Percentiles rank a stretch among this genome's conserved stretches.
Conservation (phyloP, 1,284 basidiomycete species). For the Apiotrichum gamsii region DNA sequence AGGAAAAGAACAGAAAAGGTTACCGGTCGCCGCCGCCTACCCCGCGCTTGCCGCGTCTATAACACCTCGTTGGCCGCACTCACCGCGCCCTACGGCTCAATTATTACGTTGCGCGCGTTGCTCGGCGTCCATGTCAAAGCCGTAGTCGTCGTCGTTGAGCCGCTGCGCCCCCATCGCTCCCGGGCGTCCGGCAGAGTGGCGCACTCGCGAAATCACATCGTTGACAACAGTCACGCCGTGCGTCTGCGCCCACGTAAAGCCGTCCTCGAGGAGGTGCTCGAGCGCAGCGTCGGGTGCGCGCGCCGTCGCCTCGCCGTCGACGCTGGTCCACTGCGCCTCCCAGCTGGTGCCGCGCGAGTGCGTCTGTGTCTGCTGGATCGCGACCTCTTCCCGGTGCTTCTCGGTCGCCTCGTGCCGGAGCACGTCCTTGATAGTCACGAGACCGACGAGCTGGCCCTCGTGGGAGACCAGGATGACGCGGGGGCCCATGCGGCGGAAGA, state of each 20-base stretch:
- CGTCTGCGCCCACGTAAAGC: conserved; percentile 15
- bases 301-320: background rate
- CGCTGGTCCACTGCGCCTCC: conserved; percentile 5
- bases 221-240: conserved; percentile 14
- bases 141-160: background rate
- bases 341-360: background rate
- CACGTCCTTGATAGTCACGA: conserved; percentile 95
- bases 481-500: conserved; percentile 93
- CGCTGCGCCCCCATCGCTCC: no score
- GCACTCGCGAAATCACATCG: conserved; percentile 14
- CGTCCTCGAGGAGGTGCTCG: conserved; percentile 15
- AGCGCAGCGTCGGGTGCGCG: conserved; percentile 2
- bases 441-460: conserved; percentile 70
- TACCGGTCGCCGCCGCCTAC: no score
- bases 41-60: no score
- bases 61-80: no score
- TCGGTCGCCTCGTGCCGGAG: conserved; percentile 65
- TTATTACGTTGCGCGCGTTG: no score
- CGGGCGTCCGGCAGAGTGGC: background rate
- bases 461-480: conserved; percentile 88
- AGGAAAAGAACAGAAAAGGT: no score
- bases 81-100: no score
- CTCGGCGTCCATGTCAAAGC: background rate
- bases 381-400: conserved; percentile 20
- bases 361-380: background rate